phyloP scores from a whole-genome alignment of 2,329 filamentous ascomycete genomes.

The Hirsutella thompsonii region DNA sequence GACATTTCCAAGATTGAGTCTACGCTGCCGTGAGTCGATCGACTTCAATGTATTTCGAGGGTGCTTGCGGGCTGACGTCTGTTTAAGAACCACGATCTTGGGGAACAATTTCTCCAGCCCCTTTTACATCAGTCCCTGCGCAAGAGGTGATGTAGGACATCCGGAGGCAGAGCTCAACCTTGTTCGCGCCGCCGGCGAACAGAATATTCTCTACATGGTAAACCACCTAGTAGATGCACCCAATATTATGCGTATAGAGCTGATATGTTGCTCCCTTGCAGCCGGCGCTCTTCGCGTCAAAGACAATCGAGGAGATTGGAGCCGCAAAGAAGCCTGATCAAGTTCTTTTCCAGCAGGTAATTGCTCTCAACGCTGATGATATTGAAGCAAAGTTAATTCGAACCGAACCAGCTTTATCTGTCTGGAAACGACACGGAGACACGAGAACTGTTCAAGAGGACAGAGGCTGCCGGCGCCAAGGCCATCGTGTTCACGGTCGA shows the following conservation, averaged over 20 bases:
- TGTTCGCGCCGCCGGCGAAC: slow-evolving; percentile 32
- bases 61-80: slow-evolving; percentile 1
- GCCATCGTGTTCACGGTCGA: slow-evolving; percentile 26
- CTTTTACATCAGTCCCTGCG: slow-evolving; percentile 41
- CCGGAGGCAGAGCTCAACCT: slow-evolving; percentile 34
- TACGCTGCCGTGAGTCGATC: slow-evolving; percentile 17
- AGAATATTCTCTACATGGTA: slow-evolving; percentile 36
- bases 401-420: slow-evolving; percentile 11
- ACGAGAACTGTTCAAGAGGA: slow-evolving; percentile 15
- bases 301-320: slow-evolving; percentile 23
- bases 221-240: not conserved
- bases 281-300: slow-evolving; percentile 20
- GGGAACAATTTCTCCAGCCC: slow-evolving; percentile 39
- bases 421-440: slow-evolving; percentile 19
- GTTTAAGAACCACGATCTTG: slow-evolving; percentile 30
- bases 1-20: slow-evolving; percentile 32
- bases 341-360: slow-evolving; percentile 24
- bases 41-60: not conserved
- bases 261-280: slow-evolving; percentile 3
- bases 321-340: slow-evolving; percentile 21
- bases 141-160: slow-evolving; percentile 30
- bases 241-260: too few relatives aligned
- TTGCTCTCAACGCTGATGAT: not conserved
- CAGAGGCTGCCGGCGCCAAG: slow-evolving; percentile 19
- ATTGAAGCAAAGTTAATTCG: not conserved